phyloP scores from a whole-genome alignment of 2,329 filamentous ascomycete species.

The Sporothrix pallida region DNA sequence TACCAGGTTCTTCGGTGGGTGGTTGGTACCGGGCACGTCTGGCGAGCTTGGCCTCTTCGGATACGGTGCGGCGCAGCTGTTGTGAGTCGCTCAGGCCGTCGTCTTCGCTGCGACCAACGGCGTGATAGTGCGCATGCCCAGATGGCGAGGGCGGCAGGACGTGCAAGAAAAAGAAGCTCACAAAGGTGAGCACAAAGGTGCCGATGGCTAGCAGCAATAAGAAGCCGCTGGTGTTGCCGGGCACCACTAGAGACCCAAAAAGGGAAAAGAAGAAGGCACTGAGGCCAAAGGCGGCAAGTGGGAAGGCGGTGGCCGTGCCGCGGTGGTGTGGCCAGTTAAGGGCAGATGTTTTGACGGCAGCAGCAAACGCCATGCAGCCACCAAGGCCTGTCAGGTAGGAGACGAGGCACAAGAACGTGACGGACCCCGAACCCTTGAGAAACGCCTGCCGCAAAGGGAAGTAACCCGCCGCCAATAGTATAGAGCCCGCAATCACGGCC shows the following conservation, averaged over 20 bases:
- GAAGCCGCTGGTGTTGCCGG: slow-evolving; percentile 81
- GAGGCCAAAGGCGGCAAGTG: slow-evolving; percentile 88
- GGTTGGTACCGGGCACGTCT: slow-evolving; percentile 39
- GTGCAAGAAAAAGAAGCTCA: slow-evolving; percentile 83
- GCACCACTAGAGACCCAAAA: slow-evolving; percentile 76
- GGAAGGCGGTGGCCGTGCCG: slow-evolving; percentile 92
- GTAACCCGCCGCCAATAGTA: slow-evolving; percentile 79
- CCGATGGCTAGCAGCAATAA: slow-evolving; percentile 80
- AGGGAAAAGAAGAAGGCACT: slow-evolving; percentile 96
- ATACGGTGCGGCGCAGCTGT: slow-evolving; percentile 50
- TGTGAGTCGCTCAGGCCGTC: slow-evolving; percentile 47
- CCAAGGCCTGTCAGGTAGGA: slow-evolving; percentile 86
- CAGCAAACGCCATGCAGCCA: slow-evolving; percentile 88
- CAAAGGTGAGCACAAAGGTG: slow-evolving; percentile 75
- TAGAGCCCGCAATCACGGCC: slow-evolving; percentile 74
- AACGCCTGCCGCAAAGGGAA: slow-evolving; percentile 84
- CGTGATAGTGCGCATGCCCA: slow-evolving; percentile 54
- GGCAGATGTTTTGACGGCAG: slow-evolving; percentile 83
- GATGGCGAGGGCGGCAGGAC: slow-evolving; percentile 66
- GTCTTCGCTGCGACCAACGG: slow-evolving; percentile 51
- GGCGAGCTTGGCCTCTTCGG: slow-evolving; percentile 49
- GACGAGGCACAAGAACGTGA: slow-evolving; percentile 74
- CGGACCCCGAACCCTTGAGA: slow-evolving; percentile 66
- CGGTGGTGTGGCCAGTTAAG: slow-evolving; percentile 90
- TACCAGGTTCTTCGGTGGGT: slow-evolving; percentile 67